These are phyloP conservation scores for Rhizopogon vinicolor DNA, from an alignment of 768 basidiomycete species.

Conservation along the genomic window DNA sequence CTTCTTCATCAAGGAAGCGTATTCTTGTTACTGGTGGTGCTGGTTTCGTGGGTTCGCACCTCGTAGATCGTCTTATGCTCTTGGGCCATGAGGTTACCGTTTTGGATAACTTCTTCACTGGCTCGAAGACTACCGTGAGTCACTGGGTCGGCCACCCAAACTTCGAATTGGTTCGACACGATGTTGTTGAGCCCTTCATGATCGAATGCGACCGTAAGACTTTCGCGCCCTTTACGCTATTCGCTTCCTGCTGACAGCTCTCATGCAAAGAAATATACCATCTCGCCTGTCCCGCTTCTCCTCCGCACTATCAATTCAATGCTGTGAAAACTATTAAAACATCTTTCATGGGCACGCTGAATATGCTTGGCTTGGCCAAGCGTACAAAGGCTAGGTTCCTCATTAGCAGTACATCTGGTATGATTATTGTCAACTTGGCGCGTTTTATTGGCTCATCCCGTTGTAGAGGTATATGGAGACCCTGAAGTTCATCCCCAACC, in stretches of 20 bases:
- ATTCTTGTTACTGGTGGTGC: conserved; percentile 96
- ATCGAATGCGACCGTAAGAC: conserved; percentile 95
- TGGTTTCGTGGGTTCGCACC: conserved; percentile 98
- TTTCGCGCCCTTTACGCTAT: not conserved
- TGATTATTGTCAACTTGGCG: conserved; percentile 11
- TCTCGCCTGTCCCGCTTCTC: conserved; percentile 95
- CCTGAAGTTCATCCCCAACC: conserved; percentile 96
- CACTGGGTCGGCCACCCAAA: conserved; percentile 98
- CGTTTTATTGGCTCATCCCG: conserved; percentile 1
- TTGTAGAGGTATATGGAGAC: conserved; percentile 92
- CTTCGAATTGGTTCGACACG: conserved; percentile 97
- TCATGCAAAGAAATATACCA: conserved; percentile 83
- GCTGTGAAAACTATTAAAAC: conserved; percentile 98
- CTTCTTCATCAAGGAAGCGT: conserved; percentile 76
- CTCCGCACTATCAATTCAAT: conserved; percentile 97
- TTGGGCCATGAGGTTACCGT: conserved; percentile 98
- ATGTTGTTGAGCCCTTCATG: conserved; percentile 96
- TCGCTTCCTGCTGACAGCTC: conserved; percentile 1
- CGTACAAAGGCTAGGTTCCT: conserved; percentile 97
- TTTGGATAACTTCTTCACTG: conserved; percentile 98
- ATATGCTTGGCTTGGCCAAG: conserved; percentile 98
- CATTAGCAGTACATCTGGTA: conserved; percentile 92
- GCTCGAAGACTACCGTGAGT: conserved; percentile 93
- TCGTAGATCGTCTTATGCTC: conserved; percentile 96
- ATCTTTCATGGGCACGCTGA: conserved; percentile 95